Evolutionary conservation across 257 asterid species (phyloP).

Genomic region (Catharanthus roseus): DNA sequence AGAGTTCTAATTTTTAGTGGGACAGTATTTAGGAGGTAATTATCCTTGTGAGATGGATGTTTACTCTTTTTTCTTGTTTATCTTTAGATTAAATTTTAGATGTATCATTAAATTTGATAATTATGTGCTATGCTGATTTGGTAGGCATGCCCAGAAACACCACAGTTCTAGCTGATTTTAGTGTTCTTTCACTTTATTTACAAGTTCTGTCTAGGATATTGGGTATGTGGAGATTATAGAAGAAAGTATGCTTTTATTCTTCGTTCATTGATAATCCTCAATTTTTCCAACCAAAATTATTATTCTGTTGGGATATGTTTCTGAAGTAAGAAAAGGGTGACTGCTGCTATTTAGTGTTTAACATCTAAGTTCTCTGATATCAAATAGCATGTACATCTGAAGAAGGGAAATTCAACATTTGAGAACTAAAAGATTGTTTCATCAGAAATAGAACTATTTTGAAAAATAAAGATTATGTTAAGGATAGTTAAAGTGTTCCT

Average conservation of each 20-base stretch:
- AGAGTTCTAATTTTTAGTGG: background rate
- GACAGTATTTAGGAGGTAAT: background rate
- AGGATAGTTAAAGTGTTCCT: constrained; percentile 4
- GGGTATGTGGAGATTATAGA: background rate
- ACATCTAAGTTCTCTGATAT: background rate
- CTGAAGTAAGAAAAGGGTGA: background rate
- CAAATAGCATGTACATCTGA: background rate
- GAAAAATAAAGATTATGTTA: background rate
- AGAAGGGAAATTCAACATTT: background rate
- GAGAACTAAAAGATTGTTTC: background rate
- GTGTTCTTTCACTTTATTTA: background rate
- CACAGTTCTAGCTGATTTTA: background rate
- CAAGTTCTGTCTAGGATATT: background rate
- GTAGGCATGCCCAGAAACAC: background rate
- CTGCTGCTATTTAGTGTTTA: background rate
- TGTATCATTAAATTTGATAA: background rate
- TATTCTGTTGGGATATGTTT: background rate
- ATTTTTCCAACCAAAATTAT: background rate
- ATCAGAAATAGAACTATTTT: background rate
- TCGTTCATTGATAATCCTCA: background rate
- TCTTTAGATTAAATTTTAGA: background rate
- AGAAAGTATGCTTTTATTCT: background rate
- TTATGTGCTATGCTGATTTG: background rate
- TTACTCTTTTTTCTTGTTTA: background rate
- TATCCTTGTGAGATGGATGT: background rate